Evolutionary conservation across 1,284 basidiomycete genomes (phyloP).

Genomic region (Moesziomyces globuligerus): DNA sequence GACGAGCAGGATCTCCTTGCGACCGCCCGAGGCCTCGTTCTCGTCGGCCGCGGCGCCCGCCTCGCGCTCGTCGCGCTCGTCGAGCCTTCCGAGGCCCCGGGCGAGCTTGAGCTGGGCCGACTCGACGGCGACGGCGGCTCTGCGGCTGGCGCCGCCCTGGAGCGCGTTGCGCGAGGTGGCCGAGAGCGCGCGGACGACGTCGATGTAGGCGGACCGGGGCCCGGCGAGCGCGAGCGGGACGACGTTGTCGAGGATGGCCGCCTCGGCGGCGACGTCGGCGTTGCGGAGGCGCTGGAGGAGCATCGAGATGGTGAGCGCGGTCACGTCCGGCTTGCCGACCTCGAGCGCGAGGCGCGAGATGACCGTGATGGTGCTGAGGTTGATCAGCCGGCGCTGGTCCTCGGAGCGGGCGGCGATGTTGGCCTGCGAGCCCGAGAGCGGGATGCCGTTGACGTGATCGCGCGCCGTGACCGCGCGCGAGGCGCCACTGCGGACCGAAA

Average conservation of each 20-base stretch:
- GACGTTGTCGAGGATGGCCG: slow-evolving; percentile 88
- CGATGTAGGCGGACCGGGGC: slow-evolving; percentile 80
- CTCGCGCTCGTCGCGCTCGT: slow-evolving; percentile 43
- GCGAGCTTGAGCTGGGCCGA: slow-evolving; percentile 54
- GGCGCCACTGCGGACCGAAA: slow-evolving; percentile 71
- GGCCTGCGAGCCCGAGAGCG: slow-evolving; percentile 42
- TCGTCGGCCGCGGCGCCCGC: slow-evolving; percentile 78
- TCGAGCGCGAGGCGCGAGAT: slow-evolving; percentile 62
- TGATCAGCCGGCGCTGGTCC: slow-evolving; percentile 83
- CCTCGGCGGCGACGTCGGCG: slow-evolving; percentile 85
- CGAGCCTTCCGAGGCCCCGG: slow-evolving; percentile 49
- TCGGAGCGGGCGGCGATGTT: slow-evolving; percentile 72
- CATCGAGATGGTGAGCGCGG: slow-evolving; percentile 77
- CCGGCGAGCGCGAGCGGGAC: slow-evolving; percentile 87
- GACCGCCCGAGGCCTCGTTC: slow-evolving; percentile 74
- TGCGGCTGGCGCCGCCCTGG: slow-evolving; percentile 42
- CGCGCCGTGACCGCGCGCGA: slow-evolving; percentile 48
- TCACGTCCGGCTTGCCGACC: slow-evolving; percentile 55
- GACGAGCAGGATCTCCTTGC: slow-evolving; percentile 74
- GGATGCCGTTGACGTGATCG: slow-evolving; percentile 38
- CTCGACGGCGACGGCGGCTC: slow-evolving; percentile 64
- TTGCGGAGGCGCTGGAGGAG: slow-evolving; percentile 85
- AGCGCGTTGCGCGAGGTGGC: slow-evolving; percentile 80
- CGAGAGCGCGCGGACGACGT: slow-evolving; percentile 86
- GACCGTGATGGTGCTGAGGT: slow-evolving; percentile 80